Evolutionary conservation across 176 grass and related monocot genomes (phyloP).

Genomic region (Bothriochloa decipiens): DNA sequence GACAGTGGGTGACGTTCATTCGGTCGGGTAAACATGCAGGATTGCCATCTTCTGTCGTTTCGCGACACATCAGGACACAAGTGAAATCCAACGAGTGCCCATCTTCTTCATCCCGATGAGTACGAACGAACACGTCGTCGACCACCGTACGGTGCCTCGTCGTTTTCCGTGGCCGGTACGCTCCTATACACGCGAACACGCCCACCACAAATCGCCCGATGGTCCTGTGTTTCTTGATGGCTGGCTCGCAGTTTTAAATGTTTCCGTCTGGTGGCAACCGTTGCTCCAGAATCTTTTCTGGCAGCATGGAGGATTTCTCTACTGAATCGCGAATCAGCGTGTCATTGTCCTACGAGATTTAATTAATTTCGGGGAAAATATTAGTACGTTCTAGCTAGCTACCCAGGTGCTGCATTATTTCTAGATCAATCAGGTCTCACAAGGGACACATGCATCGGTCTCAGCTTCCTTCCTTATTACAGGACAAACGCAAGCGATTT

Average conservation of each 20-base stretch:
- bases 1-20: too few species aligned
- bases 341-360: background rate
- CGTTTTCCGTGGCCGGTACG: background rate
- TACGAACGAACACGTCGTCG: background rate
- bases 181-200: background rate
- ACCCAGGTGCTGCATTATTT: background rate
- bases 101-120: background rate
- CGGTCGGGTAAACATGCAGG: too few species aligned
- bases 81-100: background rate
- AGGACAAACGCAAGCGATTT: too few species aligned
- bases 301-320: background rate
- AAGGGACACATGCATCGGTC: background rate
- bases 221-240: background rate
- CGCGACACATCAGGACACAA: too few species aligned
- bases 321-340: background rate
- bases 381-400: background rate
- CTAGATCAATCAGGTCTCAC: background rate
- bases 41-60: too few species aligned
- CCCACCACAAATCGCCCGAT: too few species aligned
- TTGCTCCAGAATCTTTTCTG: too few species aligned
- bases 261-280: background rate
- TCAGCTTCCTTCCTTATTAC: background rate
- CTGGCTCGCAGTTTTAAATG: background rate
- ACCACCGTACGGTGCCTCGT: conserved; percentile 16
- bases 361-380: background rate